A percentile compares a stretch with the other conserved stretches of the same genome.
phyloP scores from a whole-genome alignment of 805 yeast genomes.

The Tetrapisispora taiwanensis region DNA sequence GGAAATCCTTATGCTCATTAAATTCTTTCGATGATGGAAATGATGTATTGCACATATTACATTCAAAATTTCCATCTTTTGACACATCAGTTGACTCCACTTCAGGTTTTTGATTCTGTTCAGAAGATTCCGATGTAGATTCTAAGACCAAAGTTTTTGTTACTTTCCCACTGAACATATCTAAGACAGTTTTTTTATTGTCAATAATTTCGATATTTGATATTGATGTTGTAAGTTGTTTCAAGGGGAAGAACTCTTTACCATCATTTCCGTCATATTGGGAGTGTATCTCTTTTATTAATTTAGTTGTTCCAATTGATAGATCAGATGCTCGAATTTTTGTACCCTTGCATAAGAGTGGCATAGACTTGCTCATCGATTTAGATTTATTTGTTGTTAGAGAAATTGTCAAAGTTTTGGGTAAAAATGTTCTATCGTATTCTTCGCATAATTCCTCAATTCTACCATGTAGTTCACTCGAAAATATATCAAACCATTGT shows the following conservation, averaged over 20 bases:
- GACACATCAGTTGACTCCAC: too few species aligned
- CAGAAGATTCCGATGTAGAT: not conserved
- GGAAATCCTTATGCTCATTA: slow-evolving; percentile 46
- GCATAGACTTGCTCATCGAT: slow-evolving; percentile 17
- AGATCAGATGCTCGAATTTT: slow-evolving; percentile 18
- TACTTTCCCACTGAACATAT: slow-evolving; percentile 23
- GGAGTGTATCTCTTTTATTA: slow-evolving; percentile 34
- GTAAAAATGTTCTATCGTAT: slow-evolving; percentile 30
- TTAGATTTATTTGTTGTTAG: slow-evolving; percentile 24
- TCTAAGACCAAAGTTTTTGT: not conserved
- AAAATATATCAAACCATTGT: slow-evolving; percentile 75
- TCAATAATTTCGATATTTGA: slow-evolving; percentile 43
- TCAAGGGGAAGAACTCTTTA: slow-evolving; percentile 37
- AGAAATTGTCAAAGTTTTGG: slow-evolving; percentile 38
- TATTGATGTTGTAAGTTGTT: slow-evolving; percentile 41
- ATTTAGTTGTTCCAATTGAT: slow-evolving; percentile 28
- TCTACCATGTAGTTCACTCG: slow-evolving; percentile 67
- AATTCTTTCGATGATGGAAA: slow-evolving; percentile 12
- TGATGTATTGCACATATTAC: slow-evolving; percentile 9
- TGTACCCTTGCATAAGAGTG: slow-evolving; percentile 8
- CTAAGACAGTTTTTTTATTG: slow-evolving; percentile 24
- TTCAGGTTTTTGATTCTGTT: not conserved
- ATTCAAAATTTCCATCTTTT: not conserved
- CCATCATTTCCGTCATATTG: slow-evolving; percentile 15
- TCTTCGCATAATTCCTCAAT: slow-evolving; percentile 66